Conservation (phyloP, 805 yeast species). For the Saccharomycopsis vini region DNA sequence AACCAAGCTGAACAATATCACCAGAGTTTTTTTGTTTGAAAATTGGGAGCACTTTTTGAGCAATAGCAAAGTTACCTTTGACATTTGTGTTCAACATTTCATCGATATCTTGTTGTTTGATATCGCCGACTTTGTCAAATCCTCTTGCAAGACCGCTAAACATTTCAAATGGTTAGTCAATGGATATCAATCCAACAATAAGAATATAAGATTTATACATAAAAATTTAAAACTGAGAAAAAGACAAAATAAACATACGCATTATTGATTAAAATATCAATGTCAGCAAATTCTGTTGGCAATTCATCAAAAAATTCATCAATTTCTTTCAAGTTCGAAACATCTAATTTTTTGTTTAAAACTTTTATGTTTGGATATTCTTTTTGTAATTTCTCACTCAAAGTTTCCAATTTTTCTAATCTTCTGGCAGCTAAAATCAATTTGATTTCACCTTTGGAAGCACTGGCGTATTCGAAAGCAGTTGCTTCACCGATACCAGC, state of each 20-base stretch:
- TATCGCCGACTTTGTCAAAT: slow-evolving; percentile 34
- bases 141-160: slow-evolving; percentile 33
- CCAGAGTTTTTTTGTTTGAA: slow-evolving; percentile 36
- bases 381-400: slow-evolving; percentile 85
- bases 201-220: neutral
- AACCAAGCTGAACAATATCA: slow-evolving; percentile 57
- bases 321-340: slow-evolving; percentile 42
- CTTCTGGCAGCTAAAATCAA: slow-evolving; percentile 76
- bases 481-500: slow-evolving; percentile 94
- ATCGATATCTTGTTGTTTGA: slow-evolving; percentile 30
- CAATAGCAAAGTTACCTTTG: slow-evolving; percentile 36
- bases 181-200: neutral
- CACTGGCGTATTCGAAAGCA: slow-evolving; percentile 73
- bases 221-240: neutral
- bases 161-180: neutral
- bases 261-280: slow-evolving; percentile 57
- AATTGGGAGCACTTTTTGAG: slow-evolving; percentile 36
- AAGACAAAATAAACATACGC: slow-evolving; percentile 27
- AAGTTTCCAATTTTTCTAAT: slow-evolving; percentile 52
- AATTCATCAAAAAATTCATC: slow-evolving; percentile 33
- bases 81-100: slow-evolving; percentile 41
- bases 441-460: slow-evolving; percentile 57
- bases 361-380: slow-evolving; percentile 45
- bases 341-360: slow-evolving; percentile 44
- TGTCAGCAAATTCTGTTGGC: slow-evolving; percentile 49